Conservation (phyloP, 2,329 filamentous ascomycete species). For the Cercospora beticola region DNA sequence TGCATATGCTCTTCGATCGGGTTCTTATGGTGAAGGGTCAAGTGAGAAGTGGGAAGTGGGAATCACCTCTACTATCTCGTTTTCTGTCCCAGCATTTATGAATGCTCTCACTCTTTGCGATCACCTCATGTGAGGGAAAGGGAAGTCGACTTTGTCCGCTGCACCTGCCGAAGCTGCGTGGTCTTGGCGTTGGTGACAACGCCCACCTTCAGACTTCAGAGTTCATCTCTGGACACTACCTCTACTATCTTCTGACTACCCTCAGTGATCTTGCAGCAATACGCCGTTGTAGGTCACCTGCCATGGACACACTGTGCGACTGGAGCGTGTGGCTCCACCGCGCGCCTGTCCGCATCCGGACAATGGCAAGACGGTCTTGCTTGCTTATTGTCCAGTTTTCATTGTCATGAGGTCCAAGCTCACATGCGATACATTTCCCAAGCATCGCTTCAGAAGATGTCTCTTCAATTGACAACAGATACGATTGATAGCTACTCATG, state of each 20-base stretch:
- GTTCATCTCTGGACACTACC: background rate
- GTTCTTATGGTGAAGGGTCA: background rate
- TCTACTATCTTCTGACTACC: background rate
- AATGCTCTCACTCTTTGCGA: background rate
- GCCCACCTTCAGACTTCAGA: background rate
- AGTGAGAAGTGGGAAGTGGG: background rate
- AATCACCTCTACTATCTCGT: background rate
- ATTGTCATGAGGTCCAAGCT: background rate
- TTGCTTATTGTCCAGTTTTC: background rate
- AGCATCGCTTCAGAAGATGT: background rate
- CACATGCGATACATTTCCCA: background rate
- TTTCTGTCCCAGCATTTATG: background rate
- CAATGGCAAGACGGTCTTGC: background rate
- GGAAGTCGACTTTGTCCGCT: background rate
- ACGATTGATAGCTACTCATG: background rate
- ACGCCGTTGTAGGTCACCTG: background rate
- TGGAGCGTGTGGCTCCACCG: background rate
- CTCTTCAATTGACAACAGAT: background rate
- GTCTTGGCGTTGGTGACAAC: background rate
- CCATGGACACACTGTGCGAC: background rate
- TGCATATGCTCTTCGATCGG: background rate
- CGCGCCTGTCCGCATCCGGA: background rate
- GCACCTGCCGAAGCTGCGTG: background rate
- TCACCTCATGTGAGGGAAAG: background rate
- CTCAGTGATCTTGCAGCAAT: background rate